These are phyloP conservation scores for Entophlyctis luteolus DNA, from an alignment of 192 early-diverging fungal genomes.

Conservation along the genomic window DNA sequence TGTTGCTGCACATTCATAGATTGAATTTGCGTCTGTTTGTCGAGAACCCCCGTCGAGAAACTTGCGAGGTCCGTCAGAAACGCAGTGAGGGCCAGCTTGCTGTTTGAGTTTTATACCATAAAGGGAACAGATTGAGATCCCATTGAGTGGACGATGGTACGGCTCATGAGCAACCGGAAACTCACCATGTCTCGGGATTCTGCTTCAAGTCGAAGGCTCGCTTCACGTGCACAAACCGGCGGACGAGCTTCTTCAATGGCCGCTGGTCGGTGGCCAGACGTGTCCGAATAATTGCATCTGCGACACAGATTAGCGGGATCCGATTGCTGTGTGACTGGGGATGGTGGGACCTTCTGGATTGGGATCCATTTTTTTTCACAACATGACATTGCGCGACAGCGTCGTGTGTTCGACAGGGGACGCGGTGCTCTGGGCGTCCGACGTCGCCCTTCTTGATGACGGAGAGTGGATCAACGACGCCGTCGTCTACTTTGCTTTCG, in stretches of 20 bases:
- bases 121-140: background rate
- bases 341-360: background rate
- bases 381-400: background rate
- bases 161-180: background rate
- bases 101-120: background rate
- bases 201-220: background rate
- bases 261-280: slow-evolving; percentile 31
- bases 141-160: background rate
- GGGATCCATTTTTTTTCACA: background rate
- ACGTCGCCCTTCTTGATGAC: slow-evolving; percentile 24
- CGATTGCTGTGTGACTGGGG: background rate
- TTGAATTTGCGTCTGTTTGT: slow-evolving; percentile 49
- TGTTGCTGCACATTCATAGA: slow-evolving; percentile 52
- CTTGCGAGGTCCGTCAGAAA: slow-evolving; percentile 43
- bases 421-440: slow-evolving; percentile 13
- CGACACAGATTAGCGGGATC: background rate
- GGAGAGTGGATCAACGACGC: slow-evolving; percentile 48
- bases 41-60: slow-evolving; percentile 38
- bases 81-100: slow-evolving; percentile 20
- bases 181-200: background rate
- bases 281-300: slow-evolving; percentile 33
- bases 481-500: slow-evolving; percentile 40
- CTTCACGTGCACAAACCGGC: background rate
- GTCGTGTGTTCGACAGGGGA: slow-evolving; percentile 7
- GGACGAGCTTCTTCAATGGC: slow-evolving; percentile 27